A percentile compares a stretch with the other conserved stretches of the same genome.
Evolutionary conservation across 768 basidiomycete species (phyloP).

Genomic region (Tephrocybe sp.): DNA sequence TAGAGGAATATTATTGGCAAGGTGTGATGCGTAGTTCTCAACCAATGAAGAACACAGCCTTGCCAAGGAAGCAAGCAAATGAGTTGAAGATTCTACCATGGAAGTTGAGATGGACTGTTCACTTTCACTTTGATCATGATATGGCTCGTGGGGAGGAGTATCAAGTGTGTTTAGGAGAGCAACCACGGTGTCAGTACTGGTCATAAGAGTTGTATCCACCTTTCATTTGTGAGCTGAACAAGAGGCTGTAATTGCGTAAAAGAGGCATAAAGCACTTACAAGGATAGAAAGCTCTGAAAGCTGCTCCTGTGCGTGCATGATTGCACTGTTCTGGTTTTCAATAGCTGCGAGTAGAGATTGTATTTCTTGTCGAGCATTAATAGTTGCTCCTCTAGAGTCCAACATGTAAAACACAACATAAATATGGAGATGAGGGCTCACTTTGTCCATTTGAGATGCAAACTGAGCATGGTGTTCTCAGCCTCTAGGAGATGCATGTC

Average conservation of each 20-base stretch:
- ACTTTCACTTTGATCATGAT: too few relatives aligned
- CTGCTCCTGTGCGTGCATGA: conserved; percentile 20
- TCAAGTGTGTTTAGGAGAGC: conserved; percentile 11
- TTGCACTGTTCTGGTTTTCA: conserved; percentile 19
- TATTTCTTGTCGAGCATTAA: conserved; percentile 23
- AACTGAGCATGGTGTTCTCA: conserved; percentile 24
- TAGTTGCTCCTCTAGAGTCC: conserved; percentile 21
- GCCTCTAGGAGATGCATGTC: conserved; percentile 29
- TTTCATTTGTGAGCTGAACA: neutral
- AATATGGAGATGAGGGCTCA: conserved; percentile 9
- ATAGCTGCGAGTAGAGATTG: conserved; percentile 23
- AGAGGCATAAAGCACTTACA: conserved; percentile 14
- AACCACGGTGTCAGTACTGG: conserved; percentile 10
- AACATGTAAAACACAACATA: neutral
- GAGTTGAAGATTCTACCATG: neutral
- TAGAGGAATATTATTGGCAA: conserved; percentile 3
- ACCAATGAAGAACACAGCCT: conserved; percentile 13
- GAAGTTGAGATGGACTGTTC: neutral
- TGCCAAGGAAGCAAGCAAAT: conserved; percentile 8
- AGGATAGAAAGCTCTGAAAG: conserved; percentile 29
- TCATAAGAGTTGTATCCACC: conserved; percentile 15
- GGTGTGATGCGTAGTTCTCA: neutral
- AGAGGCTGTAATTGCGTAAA: neutral
- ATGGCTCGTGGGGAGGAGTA: neutral
- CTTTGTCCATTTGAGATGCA: conserved; percentile 30